phyloP scores from a whole-genome alignment of 1,284 basidiomycete genomes.

The Papiliotrema fonsecae region DNA sequence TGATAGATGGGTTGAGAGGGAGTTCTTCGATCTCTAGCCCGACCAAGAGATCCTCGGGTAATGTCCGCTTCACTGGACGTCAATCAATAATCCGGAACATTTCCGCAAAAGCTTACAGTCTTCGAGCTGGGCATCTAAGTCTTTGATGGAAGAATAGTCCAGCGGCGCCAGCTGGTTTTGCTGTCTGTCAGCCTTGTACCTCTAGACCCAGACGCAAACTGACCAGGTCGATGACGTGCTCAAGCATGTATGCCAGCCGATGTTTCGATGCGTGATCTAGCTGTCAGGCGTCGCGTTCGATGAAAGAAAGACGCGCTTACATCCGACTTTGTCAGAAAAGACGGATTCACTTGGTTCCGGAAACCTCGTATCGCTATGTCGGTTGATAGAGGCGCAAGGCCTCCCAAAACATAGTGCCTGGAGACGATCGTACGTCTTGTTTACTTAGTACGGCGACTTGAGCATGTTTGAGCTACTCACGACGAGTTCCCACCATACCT shows the following conservation, averaged over 20 bases:
- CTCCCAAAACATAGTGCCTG: slow-evolving; percentile 45
- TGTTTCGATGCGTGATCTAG: slow-evolving; percentile 21
- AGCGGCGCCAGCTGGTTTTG: slow-evolving; percentile 40
- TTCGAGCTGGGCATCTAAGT: slow-evolving; percentile 36
- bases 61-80: slow-evolving; percentile 30
- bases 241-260: slow-evolving; percentile 36
- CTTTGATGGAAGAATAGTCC: slow-evolving; percentile 19
- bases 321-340: slow-evolving; percentile 33
- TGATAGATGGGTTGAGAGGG: slow-evolving; percentile 31
- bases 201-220: slow-evolving; percentile 6
- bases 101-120: slow-evolving; percentile 22
- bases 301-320: slow-evolving; percentile 15
- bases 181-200: slow-evolving; percentile 9
- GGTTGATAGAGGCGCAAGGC: slow-evolving; percentile 36
- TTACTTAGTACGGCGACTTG: not conserved
- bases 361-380: slow-evolving; percentile 37
- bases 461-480: slow-evolving; percentile 19
- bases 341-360: slow-evolving; percentile 24
- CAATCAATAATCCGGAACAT: not conserved
- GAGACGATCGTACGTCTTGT: slow-evolving; percentile 34
- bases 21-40: slow-evolving; percentile 32
- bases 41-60: slow-evolving; percentile 37
- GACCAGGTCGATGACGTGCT: slow-evolving; percentile 43
- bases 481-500: slow-evolving; percentile 47
- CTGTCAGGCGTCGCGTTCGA: not conserved